These are phyloP conservation scores for Phytophthora quininea DNA, from an alignment of 352 stramenopile genomes.

Conservation along the genomic window DNA sequence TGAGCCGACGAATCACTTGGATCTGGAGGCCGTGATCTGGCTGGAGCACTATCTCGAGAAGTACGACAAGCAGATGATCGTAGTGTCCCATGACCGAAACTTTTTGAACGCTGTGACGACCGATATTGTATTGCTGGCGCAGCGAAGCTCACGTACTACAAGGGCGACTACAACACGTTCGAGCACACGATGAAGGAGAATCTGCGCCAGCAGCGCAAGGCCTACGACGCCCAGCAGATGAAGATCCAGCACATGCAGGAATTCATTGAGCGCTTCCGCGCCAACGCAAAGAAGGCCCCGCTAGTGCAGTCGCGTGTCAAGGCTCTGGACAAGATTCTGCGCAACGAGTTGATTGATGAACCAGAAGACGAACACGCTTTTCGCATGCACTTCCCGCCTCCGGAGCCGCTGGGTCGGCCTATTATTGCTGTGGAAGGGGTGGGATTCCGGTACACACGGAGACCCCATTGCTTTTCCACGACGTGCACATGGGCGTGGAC, in stretches of 20 bases:
- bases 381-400: constrained; percentile 94
- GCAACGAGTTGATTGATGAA: constrained; percentile 91
- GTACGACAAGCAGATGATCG: constrained; percentile 94
- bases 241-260: constrained; percentile 97
- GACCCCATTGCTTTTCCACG: constrained; percentile 70
- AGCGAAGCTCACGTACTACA: constrained; percentile 93
- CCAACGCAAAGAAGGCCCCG: constrained; percentile 95
- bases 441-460: constrained; percentile 73
- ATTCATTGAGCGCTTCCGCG: constrained; percentile 96
- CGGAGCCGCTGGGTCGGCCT: constrained; percentile 93
- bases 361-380: constrained; percentile 94
- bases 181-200: constrained; percentile 94
- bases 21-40: constrained; percentile 93
- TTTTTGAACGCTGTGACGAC: constrained; percentile 98
- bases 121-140: constrained; percentile 94
- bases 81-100: constrained; percentile 96
- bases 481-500: constrained; percentile 98
- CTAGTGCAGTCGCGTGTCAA: constrained; percentile 98
- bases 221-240: constrained; percentile 87
- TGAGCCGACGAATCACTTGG: constrained; percentile 94
- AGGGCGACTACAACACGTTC: constrained; percentile 97
- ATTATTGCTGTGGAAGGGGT: constrained; percentile 95
- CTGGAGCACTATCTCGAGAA: constrained; percentile 91
- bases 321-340: constrained; percentile 87
- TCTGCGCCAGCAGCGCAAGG: constrained; percentile 92